Conservation (phyloP, 176 grass and related monocot species). For the Oryza glumipatula region DNA sequence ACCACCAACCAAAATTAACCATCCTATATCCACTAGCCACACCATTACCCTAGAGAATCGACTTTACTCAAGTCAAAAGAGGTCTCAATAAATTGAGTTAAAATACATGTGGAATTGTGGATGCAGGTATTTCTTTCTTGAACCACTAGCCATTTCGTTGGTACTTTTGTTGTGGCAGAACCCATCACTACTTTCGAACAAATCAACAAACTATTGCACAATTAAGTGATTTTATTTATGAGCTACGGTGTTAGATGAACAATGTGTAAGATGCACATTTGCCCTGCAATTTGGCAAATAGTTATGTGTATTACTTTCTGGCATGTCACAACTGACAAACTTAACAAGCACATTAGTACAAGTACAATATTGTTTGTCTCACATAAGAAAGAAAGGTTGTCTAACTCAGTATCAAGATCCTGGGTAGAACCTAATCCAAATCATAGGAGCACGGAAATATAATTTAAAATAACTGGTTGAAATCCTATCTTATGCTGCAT, state of each 20-base stretch:
- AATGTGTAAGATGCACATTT: background rate
- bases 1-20: slow-evolving; percentile 2
- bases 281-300: background rate
- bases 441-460: background rate
- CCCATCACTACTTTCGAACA: background rate
- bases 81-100: slow-evolving; percentile 3
- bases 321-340: background rate
- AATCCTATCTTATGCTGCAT: background rate
- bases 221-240: background rate
- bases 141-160: background rate
- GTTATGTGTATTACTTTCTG: background rate
- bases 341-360: background rate
- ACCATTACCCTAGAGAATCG: background rate
- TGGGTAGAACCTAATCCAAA: background rate
- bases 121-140: slow-evolving; percentile 14
- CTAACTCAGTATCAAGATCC: background rate
- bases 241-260: background rate
- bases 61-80: slow-evolving; percentile 12
- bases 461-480: background rate
- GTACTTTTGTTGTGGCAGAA: background rate
- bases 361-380: background rate
- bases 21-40: background rate
- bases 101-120: background rate
- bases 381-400: background rate
- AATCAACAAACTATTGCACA: background rate